A percentile compares a stretch with the other conserved stretches of the same genome.
These are phyloP conservation scores for Fusarium nodosum DNA, from an alignment of 2,329 filamentous ascomycete genomes.

Conservation along the genomic window DNA sequence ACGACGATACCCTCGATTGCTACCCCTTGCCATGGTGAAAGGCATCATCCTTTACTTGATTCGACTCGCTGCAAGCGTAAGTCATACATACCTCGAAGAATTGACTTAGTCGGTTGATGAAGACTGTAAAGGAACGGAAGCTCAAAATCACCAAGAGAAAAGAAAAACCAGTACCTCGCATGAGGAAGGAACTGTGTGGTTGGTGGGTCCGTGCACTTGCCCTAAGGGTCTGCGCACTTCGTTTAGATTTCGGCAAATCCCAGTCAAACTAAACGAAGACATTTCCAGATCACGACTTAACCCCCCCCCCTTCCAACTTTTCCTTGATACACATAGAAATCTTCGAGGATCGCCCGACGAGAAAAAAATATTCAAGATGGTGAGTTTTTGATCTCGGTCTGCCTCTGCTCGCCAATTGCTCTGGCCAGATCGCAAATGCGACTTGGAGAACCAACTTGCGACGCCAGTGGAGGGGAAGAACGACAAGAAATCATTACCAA, in stretches of 20 bases:
- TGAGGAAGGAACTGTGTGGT: conserved; percentile 51
- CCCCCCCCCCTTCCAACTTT: conserved; percentile 45
- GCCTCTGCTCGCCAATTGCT: conserved; percentile 38
- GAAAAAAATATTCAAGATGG: conserved; percentile 69
- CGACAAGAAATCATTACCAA: conserved; percentile 13
- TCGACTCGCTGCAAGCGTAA: conserved; percentile 51
- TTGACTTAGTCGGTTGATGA: conserved; percentile 49
- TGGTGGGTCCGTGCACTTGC: conserved; percentile 61
- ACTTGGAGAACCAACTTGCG: conserved; percentile 23
- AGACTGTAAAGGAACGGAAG: conserved; percentile 46
- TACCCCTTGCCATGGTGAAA: conserved; percentile 70
- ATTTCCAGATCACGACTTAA: conserved; percentile 52
- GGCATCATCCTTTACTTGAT: conserved; percentile 57
- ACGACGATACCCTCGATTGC: conserved; percentile 65
- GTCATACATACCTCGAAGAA: conserved; percentile 62
- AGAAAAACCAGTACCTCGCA: conserved; percentile 34
- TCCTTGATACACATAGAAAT: conserved; percentile 60
- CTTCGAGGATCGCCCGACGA: conserved; percentile 79
- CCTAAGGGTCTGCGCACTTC: conserved; percentile 57
- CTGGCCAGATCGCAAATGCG: conserved; percentile 10
- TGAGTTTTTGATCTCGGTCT: conserved; percentile 57
- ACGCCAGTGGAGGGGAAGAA: conserved; percentile 19
- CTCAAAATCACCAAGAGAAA: conserved; percentile 11
- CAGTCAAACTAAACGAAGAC: conserved; percentile 52
- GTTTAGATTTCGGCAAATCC: conserved; percentile 56